phyloP scores from a whole-genome alignment of 441 rosid genomes.

The Brassica balearica region DNA sequence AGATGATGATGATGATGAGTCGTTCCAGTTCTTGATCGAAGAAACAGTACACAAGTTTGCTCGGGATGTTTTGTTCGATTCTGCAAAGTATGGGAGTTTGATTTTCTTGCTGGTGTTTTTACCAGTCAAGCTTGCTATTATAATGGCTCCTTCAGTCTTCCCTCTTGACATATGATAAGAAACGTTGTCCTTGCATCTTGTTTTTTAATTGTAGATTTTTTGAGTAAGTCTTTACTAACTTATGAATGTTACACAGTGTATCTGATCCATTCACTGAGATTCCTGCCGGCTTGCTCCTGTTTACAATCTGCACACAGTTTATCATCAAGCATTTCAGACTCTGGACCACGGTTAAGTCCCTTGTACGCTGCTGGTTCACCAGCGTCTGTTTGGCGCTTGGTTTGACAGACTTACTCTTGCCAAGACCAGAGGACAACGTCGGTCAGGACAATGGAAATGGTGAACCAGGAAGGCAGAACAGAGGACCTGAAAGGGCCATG shows the following conservation, averaged over 20 bases:
- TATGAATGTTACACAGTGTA: constrained; percentile 59
- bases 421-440: constrained; percentile 74
- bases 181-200: neutral
- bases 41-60: constrained; percentile 99
- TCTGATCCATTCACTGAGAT: constrained; percentile 98
- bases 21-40: constrained; percentile 92
- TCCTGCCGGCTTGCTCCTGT: constrained; percentile 97
- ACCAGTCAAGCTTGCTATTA: constrained; percentile 96
- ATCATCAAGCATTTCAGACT: constrained; percentile 91
- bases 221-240: constrained; percentile 14
- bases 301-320: constrained; percentile 97
- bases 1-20: constrained; percentile 95
- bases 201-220: neutral
- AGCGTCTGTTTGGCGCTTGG: constrained; percentile 97
- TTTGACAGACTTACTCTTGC: constrained; percentile 81
- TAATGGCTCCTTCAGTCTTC: constrained; percentile 86
- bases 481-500: constrained; percentile 75
- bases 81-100: constrained; percentile 95
- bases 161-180: constrained; percentile 96
- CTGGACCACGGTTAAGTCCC: constrained; percentile 88
- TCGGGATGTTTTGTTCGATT: constrained; percentile 87
- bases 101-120: constrained; percentile 97
- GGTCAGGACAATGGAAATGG: constrained; percentile 78
- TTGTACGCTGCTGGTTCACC: constrained; percentile 88
- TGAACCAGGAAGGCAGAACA: too few species aligned